phyloP scores from a whole-genome alignment of 139 green algal genomes.

The Chlamydomonas asymmetrica region DNA sequence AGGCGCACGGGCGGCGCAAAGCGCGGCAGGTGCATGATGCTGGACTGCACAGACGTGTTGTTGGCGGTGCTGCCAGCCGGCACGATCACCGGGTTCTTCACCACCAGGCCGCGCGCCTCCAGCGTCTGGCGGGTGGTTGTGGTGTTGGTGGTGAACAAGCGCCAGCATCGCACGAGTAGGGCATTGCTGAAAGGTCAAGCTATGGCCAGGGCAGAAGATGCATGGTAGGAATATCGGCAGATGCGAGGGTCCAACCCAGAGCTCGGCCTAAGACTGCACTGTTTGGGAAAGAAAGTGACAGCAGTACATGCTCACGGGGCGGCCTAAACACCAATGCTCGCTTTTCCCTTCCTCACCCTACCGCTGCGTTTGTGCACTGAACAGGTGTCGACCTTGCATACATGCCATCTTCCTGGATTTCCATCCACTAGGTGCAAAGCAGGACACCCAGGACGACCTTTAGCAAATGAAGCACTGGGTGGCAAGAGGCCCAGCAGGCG shows the following conservation, averaged over 20 bases:
- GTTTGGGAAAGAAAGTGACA: neutral
- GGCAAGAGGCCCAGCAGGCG: neutral
- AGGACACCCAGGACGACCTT: no score
- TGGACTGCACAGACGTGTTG: slow-evolving; percentile 13
- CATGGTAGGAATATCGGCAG: neutral
- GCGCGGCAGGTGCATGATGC: slow-evolving; percentile 54
- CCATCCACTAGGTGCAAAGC: no score
- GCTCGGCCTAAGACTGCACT: neutral
- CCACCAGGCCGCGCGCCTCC: slow-evolving; percentile 52
- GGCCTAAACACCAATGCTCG: no score
- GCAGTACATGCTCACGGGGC: no score
- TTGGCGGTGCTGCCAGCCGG: neutral
- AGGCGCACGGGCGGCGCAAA: slow-evolving; percentile 52
- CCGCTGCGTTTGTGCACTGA: no score
- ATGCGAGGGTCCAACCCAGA: neutral
- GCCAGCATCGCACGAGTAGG: neutral
- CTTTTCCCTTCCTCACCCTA: no score
- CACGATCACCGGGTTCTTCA: slow-evolving; percentile 46
- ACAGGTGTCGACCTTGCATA: no score
- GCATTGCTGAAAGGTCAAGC: no score
- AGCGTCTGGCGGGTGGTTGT: slow-evolving; percentile 38
- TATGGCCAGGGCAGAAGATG: neutral
- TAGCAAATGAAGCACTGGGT: no score
- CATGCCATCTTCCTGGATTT: no score
- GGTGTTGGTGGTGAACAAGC: neutral